Evolutionary conservation across 176 grass and related monocot species (phyloP).

Genomic region (Raddia distichophylla): DNA sequence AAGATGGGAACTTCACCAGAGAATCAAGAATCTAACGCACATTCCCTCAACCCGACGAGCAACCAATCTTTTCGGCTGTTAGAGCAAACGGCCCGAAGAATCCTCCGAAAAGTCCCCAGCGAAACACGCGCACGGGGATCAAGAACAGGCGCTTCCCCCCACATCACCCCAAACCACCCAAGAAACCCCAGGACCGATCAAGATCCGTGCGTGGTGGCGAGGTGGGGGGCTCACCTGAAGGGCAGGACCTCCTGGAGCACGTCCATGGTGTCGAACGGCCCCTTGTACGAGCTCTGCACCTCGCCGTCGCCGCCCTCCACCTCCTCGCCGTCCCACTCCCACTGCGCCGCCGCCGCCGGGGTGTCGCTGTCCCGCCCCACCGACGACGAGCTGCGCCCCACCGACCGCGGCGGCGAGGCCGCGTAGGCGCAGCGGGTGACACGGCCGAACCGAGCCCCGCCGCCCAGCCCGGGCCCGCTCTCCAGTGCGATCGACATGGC

Average conservation of each 20-base stretch:
- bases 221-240: constrained; percentile 55
- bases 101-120: constrained; percentile 7
- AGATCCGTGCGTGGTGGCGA: constrained; percentile 29
- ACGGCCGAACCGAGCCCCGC: constrained; percentile 42
- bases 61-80: not conserved
- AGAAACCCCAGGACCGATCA: constrained; percentile 16
- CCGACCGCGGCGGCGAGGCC: constrained; percentile 46
- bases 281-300: constrained; percentile 89
- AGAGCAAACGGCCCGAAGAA: constrained; percentile 3
- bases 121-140: not conserved
- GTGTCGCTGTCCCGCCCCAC: constrained; percentile 66
- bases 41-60: constrained; percentile 38
- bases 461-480: constrained; percentile 41
- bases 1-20: not conserved
- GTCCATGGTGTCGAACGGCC: constrained; percentile 90
- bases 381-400: constrained; percentile 61
- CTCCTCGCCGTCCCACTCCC: constrained; percentile 70
- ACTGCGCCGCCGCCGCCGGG: constrained; percentile 49
- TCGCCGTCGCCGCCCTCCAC: constrained; percentile 71
- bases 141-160: constrained; percentile 35
- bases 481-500: constrained; percentile 81
- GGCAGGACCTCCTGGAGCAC: constrained; percentile 84
- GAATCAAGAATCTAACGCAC: constrained; percentile 23
- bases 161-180: constrained; percentile 38
- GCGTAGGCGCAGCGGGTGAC: constrained; percentile 48